These are phyloP conservation scores for Dictyostelium capitatum DNA, from an alignment of 78 protist genomes.

Conservation along the genomic window DNA sequence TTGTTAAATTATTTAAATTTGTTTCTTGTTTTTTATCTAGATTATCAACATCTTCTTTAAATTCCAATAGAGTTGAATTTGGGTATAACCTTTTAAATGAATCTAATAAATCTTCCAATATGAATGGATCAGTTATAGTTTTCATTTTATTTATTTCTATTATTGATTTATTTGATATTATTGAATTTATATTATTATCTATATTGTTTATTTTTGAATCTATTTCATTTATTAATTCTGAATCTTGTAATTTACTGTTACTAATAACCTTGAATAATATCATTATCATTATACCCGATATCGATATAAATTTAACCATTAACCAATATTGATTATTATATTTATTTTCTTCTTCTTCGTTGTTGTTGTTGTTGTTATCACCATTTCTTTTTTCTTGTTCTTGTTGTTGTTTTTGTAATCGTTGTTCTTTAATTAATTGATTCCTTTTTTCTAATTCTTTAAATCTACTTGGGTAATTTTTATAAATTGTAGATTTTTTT, in stretches of 20 bases:
- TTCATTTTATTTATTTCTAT: conserved; percentile 8
- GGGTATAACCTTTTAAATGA: not conserved
- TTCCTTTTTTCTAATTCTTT: not conserved
- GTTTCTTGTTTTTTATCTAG: not conserved
- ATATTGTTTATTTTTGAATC: too few relatives aligned
- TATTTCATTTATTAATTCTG: too few relatives aligned
- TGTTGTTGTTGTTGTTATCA: not conserved
- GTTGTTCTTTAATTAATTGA: not conserved
- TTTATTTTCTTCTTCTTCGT: too few relatives aligned
- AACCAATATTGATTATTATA: too few relatives aligned
- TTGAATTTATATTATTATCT: not conserved
- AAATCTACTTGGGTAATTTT: not conserved
- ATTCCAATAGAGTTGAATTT: not conserved
- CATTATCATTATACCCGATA: too few relatives aligned
- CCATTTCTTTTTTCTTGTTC: not conserved
- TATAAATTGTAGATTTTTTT: not conserved
- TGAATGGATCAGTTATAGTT: not conserved
- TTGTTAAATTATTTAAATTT: not conserved
- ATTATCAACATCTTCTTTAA: not conserved
- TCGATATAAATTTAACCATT: too few relatives aligned
- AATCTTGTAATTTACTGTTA: too few relatives aligned
- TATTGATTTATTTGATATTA: not conserved
- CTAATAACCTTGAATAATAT: too few relatives aligned
- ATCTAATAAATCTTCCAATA: not conserved
- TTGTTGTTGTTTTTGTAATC: not conserved